Evolutionary conservation across 2,329 filamentous ascomycete species (phyloP), one percentile per base, ranked within the genome.

Genomic region (Endothia cerciana): DNA sequence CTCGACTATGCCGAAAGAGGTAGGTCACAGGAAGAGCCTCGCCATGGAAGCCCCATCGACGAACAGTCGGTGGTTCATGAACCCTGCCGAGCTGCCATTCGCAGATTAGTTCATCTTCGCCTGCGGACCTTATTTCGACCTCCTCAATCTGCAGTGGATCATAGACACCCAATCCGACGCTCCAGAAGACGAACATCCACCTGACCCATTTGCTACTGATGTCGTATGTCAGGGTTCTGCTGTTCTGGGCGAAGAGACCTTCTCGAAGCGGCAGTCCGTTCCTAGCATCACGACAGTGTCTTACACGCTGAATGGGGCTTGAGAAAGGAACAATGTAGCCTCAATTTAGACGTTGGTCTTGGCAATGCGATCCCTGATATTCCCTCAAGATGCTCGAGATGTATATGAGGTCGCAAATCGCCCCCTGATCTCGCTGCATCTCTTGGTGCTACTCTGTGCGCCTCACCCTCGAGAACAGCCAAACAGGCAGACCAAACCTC

Each of bases 191-290:
- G 36, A 28, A 19, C 8, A 3, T 36, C 40, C 57, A 58, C 22
- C 22, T 58, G 33, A 41, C 19, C 55, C 55, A 22, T 25, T 33
- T 62, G 25, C 25, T 43, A 17, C 33, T 43, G 45, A 7, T 43
- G 25, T 25, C n/a, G 33, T 25, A 41, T 11, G 25, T 25, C 47
- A 53, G 38, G 36, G 38, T 25, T n/a, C 60, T 22, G 22, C 49
- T 11, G 15, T 13, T n/a, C 38, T 58, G 30, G 17, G 45, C 43
- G 36, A 67, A 45, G 58, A 65, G 43, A 66, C 66, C 66, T 68
- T 68, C 66, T 68, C 57, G 33, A 68, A 64, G 64, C 28, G 64
- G 66, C 64, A 66, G 64, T 60, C 55, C 53, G 53, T 47, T 61
- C 62, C 15, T 36, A 51, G 41, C 36, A 66, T 41, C 60, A 15